These are phyloP conservation scores for Lasiodiplodia sp. DNA, from an alignment of 2,329 filamentous ascomycete genomes.

Conservation along the genomic window DNA sequence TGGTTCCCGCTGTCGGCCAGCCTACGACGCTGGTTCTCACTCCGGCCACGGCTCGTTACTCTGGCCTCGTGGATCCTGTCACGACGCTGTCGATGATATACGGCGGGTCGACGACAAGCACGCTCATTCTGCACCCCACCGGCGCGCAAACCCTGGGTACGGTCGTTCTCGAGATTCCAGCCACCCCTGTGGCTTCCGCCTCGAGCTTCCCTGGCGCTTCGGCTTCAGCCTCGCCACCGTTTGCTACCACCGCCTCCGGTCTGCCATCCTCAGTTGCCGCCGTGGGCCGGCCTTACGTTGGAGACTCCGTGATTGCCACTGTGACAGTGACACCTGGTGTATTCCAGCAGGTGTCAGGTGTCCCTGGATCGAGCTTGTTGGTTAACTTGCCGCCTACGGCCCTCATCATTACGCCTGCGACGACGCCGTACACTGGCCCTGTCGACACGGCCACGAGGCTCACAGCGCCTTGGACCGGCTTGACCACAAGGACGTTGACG, in stretches of 20 bases:
- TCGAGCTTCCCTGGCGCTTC: neutral
- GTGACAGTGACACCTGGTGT: neutral
- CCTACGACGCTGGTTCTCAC: neutral
- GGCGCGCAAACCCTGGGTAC: neutral
- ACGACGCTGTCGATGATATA: neutral
- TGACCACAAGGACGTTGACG: neutral
- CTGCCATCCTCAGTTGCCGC: too few relatives aligned
- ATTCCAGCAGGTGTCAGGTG: too few relatives aligned
- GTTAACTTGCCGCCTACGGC: neutral
- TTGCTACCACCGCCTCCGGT: too few relatives aligned
- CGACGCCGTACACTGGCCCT: neutral
- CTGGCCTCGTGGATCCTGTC: neutral
- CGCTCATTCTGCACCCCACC: neutral
- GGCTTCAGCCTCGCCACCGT: too few relatives aligned
- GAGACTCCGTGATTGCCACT: neutral
- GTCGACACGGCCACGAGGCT: neutral
- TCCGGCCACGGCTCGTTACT: neutral
- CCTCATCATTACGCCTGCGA: neutral
- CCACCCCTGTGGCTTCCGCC: neutral
- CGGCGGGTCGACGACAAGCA: neutral
- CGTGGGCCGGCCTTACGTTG: neutral
- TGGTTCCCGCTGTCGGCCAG: neutral
- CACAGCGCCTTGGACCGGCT: neutral
- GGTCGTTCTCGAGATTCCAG: neutral
- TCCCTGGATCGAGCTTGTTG: neutral